A percentile compares a stretch with the other conserved stretches of the same genome.
These are phyloP conservation scores for Angophora floribunda DNA, from an alignment of 345 rosid genomes.

Conservation along the genomic window DNA sequence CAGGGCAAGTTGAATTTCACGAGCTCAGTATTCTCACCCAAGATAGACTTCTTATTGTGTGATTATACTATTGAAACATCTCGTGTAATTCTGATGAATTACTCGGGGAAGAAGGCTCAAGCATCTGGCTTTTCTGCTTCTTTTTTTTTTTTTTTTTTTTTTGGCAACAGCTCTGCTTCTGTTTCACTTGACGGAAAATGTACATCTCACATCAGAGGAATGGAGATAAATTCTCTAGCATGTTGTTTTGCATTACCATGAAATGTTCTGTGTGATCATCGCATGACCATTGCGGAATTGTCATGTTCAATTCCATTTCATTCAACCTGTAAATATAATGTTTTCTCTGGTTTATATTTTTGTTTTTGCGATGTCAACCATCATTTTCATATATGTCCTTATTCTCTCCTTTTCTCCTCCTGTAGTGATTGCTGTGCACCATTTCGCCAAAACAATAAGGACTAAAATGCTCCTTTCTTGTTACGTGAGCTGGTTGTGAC, in stretches of 20 bases:
- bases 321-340: not conserved
- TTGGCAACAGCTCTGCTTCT: not conserved
- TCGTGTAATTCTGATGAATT: not conserved
- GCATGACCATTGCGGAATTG: not conserved
- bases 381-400: not conserved
- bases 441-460: not conserved
- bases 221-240: not conserved
- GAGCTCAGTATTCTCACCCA: not conserved
- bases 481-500: not conserved
- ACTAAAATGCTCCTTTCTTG: not conserved
- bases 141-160: not conserved
- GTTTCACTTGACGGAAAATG: not conserved
- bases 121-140: not conserved
- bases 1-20: not conserved
- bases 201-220: not conserved
- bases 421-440: not conserved
- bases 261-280: not conserved
- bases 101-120: not conserved
- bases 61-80: not conserved
- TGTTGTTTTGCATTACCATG: not conserved
- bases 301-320: not conserved
- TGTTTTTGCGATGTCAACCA: not conserved
- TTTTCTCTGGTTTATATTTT: not conserved
- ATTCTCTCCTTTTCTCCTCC: not conserved
- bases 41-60: not conserved